Evolutionary conservation across 345 rosid species (phyloP).

Genomic region (Bruguiera sexangula): DNA sequence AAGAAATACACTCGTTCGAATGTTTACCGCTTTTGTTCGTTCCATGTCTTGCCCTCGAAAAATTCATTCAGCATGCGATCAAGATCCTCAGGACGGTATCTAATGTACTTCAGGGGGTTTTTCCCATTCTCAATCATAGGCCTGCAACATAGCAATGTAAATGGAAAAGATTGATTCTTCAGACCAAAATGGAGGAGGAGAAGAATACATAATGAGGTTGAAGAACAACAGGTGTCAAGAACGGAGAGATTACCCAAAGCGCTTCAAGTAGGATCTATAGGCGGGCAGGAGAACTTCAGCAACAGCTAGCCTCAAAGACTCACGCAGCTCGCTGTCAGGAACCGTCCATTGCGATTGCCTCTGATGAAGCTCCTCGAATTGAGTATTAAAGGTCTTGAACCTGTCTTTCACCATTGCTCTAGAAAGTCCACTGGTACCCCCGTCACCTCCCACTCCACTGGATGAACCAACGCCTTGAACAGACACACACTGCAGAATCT

Average conservation of each 20-base stretch:
- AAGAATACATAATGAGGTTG: neutral
- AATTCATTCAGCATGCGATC: conserved; percentile 85
- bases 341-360: conserved; percentile 98
- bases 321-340: conserved; percentile 94
- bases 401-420: conserved; percentile 82
- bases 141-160: conserved; percentile 31
- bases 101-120: conserved; percentile 74
- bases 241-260: conserved; percentile 58
- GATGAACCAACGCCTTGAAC: conserved; percentile 45
- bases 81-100: conserved; percentile 67
- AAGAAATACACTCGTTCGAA: neutral
- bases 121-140: conserved; percentile 82
- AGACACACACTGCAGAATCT: conserved; percentile 93
- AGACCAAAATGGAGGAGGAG: neutral
- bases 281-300: conserved; percentile 98
- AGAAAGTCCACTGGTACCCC: conserved; percentile 47
- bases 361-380: conserved; percentile 88
- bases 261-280: conserved; percentile 79
- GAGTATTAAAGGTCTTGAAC: conserved; percentile 78
- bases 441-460: conserved; percentile 28
- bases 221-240: neutral
- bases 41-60: conserved; percentile 87
- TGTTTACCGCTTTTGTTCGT: conserved; percentile 65
- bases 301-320: conserved; percentile 90
- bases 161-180: neutral